Evolutionary conservation across 1,284 basidiomycete species (phyloP).

Genomic region (Moesziomyces antarcticus): DNA sequence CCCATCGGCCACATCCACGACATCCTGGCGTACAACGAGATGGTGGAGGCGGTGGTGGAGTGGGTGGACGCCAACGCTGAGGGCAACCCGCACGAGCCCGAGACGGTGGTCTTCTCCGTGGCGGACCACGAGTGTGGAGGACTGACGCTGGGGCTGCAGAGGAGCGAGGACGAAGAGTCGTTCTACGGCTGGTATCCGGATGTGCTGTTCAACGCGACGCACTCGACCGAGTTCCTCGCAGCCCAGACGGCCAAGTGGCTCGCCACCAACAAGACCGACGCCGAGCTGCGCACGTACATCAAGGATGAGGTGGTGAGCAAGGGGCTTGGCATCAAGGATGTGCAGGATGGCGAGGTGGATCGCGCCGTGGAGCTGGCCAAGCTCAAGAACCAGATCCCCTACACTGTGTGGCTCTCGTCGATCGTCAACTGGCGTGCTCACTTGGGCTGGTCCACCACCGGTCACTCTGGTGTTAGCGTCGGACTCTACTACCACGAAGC

Average conservation of each 20-base stretch:
- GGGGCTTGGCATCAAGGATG: constrained; percentile 48
- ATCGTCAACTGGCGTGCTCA: constrained; percentile 59
- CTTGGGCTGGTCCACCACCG: constrained; percentile 55
- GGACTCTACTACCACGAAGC: constrained; percentile 53
- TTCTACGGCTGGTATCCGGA: constrained; percentile 60
- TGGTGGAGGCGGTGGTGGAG: constrained; percentile 46
- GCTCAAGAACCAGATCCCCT: constrained; percentile 39
- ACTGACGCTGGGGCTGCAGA: constrained; percentile 53
- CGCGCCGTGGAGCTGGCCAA: constrained; percentile 43
- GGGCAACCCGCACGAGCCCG: constrained; percentile 36
- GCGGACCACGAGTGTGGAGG: constrained; percentile 67
- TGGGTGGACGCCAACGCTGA: constrained; percentile 55
- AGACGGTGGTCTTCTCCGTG: constrained; percentile 59
- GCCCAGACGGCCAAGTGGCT: constrained; percentile 45
- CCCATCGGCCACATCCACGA: constrained; percentile 64
- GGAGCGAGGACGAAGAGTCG: constrained; percentile 46
- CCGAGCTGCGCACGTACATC: constrained; percentile 53
- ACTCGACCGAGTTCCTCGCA: constrained; percentile 62
- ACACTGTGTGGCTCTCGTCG: constrained; percentile 41
- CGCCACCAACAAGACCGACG: constrained; percentile 52
- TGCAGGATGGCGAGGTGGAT: constrained; percentile 49
- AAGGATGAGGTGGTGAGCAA: constrained; percentile 39
- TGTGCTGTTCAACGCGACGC: constrained; percentile 57
- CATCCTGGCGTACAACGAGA: constrained; percentile 62
- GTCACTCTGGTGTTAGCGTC: constrained; percentile 54